Conservation (phyloP, 176 grass and related monocot genomes). For the Aegilops bicornis region DNA sequence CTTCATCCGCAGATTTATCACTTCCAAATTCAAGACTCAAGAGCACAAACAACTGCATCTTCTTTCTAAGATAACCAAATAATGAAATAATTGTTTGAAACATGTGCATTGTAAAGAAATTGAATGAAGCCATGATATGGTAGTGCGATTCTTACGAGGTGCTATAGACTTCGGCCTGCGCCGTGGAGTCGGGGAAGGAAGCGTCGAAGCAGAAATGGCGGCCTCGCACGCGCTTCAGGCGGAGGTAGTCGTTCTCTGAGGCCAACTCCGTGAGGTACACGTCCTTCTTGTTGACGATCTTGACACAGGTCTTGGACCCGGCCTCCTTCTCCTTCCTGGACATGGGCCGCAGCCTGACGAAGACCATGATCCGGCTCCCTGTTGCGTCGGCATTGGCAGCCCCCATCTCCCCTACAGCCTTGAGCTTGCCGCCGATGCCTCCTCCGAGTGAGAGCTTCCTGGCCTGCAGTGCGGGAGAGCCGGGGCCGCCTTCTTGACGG, state of each 20-base stretch:
- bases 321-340: constrained; percentile 78
- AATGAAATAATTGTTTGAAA: constrained; percentile 9
- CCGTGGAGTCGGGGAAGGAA: constrained; percentile 76
- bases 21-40: constrained; percentile 7
- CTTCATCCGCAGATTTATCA: constrained; percentile 1
- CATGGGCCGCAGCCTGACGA: constrained; percentile 81
- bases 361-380: constrained; percentile 68
- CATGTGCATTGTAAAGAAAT: neutral
- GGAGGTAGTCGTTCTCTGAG: constrained; percentile 83
- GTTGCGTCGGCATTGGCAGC: constrained; percentile 35
- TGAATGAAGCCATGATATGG: neutral
- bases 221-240: constrained; percentile 79
- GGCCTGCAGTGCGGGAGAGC: neutral
- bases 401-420: constrained; percentile 8
- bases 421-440: constrained; percentile 40
- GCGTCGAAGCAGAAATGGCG: constrained; percentile 96
- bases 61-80: neutral
- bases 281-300: constrained; percentile 95
- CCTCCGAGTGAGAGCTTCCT: constrained; percentile 84
- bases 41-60: neutral
- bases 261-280: constrained; percentile 83
- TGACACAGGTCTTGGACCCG: constrained; percentile 73
- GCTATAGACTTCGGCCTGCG: constrained; percentile 72
- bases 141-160: constrained; percentile 65
- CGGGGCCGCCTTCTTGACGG: constrained; percentile 46